Evolutionary conservation across 2,329 filamentous ascomycete genomes (phyloP), one percentile per base, ranked within the genome.

Genomic region (Microsporum ferrugineum): DNA sequence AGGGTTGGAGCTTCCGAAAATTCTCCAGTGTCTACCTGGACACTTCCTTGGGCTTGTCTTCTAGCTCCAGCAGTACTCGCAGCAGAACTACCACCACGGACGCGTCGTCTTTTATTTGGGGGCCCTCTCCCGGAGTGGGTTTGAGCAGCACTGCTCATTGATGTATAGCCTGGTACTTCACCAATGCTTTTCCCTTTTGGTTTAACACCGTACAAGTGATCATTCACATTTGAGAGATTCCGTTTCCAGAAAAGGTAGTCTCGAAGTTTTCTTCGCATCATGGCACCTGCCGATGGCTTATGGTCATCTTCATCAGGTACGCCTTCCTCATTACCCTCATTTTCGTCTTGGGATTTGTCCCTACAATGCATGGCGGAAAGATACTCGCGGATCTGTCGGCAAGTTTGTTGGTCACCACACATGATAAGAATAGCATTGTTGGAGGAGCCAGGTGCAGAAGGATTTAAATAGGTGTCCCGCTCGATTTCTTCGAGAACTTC

Each of bases 401-500:
- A 95, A 6, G 90, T 95, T 61, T 86, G 84, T 61, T 88, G 85
- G 68, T 95, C 92, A 31, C 87, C 87, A 70, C 92, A 97, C 94
- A 99, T 97, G 71, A 99, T 89, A 38, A 99, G 77, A 57, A 96
- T 90, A 1, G 89, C 89, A n/a, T 89, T 88, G 70, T 91, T 95
- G 0, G 91, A 95, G 68, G 91, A 89, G 71, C 94, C 90, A 61
- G 83, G 80, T n/a, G 80, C 76, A 6, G 80, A 77, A 4, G 89
- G 88, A 64, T 95, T 91, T 69, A 95, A 87, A 71, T 95, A 94
- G 14, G 90, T 80, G 69, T 96, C 91, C 59, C 87, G 84, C 69
- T 97, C 94, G 66, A 99, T 96, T 73, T 99, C 94, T 65, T 92
- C 87, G 3, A 99, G 77, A 0, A 96, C 86, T 61, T 96, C 91